phyloP scores from a whole-genome alignment of 2,329 filamentous ascomycete species.

The Colletotrichum lupini region DNA sequence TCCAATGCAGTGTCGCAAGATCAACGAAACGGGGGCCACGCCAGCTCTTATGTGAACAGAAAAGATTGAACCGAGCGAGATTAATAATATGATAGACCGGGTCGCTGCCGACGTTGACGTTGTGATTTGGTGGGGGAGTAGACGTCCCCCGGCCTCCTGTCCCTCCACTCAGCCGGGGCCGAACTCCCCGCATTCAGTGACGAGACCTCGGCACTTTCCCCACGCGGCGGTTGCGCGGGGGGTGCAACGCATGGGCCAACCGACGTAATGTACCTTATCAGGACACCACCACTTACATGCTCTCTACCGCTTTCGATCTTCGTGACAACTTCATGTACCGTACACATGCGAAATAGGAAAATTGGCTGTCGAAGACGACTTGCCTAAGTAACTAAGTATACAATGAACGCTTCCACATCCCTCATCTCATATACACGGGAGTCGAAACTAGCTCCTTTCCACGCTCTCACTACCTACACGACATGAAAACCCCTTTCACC shows the following conservation, averaged over 20 bases:
- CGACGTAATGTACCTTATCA: background rate
- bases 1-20: background rate
- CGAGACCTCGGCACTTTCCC: conserved; percentile 30
- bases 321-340: background rate
- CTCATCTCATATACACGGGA: background rate
- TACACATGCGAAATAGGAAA: too few relatives aligned
- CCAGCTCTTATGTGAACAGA: background rate
- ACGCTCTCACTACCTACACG: background rate
- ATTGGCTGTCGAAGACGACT: background rate
- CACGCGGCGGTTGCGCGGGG: background rate
- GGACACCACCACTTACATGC: background rate
- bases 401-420: background rate
- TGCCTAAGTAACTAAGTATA: background rate
- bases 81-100: background rate
- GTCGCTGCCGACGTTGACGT: conserved; percentile 7
- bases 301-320: background rate
- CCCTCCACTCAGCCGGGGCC: conserved; percentile 22
- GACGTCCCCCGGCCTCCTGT: conserved; percentile 10
- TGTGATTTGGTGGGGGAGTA: conserved; percentile 7
- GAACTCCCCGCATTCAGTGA: conserved; percentile 28
- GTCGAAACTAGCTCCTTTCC: background rate
- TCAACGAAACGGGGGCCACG: background rate
- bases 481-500: conserved; percentile 50
- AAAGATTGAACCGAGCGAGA: background rate
- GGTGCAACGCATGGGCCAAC: background rate